A percentile compares a stretch with the other conserved stretches of the same genome.
Conservation (phyloP, 805 yeast species). For the Metschnikowia orientalis region DNA sequence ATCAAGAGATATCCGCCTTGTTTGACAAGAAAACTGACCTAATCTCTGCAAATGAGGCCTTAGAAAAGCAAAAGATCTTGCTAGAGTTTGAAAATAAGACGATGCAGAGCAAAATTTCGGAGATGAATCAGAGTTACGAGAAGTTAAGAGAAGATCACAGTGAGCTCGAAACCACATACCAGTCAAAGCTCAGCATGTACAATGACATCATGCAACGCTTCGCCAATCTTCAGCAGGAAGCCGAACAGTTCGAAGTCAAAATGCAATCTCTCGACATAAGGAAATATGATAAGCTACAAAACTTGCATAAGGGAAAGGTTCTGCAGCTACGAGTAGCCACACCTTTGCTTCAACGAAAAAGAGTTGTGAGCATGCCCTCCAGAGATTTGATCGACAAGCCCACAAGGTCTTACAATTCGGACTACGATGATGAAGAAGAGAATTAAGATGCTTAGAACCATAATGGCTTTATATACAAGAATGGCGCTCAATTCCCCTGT, state of each 20-base stretch:
- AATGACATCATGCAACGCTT: slow-evolving; percentile 21
- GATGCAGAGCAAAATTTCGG: slow-evolving; percentile 48
- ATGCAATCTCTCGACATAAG: slow-evolving; percentile 5
- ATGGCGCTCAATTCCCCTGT: neutral
- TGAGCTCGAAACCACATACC: slow-evolving; percentile 20
- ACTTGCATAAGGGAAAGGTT: slow-evolving; percentile 21
- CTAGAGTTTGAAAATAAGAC: neutral
- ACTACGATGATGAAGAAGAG: slow-evolving; percentile 11
- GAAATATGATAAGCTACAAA: slow-evolving; percentile 19
- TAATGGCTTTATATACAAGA: slow-evolving; percentile 4
- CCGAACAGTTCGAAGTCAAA: slow-evolving; percentile 9
- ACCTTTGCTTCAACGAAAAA: slow-evolving; percentile 7
- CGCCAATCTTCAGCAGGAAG: slow-evolving; percentile 16
- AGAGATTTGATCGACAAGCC: neutral
- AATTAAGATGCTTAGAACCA: neutral
- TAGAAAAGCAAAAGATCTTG: slow-evolving; percentile 1
- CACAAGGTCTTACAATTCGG: slow-evolving; percentile 16
- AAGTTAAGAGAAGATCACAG: slow-evolving; percentile 55
- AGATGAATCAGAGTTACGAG: slow-evolving; percentile 59
- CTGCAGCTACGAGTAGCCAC: slow-evolving; percentile 9
- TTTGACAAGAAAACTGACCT: neutral
- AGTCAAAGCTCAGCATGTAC: slow-evolving; percentile 23
- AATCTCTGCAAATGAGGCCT: neutral
- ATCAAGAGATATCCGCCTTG: neutral
- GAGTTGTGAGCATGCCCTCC: slow-evolving; percentile 14